Base-by-base conservation (phyloP, 2,329 filamentous ascomycete species). In the Talaromyces rugulosus region DNA sequence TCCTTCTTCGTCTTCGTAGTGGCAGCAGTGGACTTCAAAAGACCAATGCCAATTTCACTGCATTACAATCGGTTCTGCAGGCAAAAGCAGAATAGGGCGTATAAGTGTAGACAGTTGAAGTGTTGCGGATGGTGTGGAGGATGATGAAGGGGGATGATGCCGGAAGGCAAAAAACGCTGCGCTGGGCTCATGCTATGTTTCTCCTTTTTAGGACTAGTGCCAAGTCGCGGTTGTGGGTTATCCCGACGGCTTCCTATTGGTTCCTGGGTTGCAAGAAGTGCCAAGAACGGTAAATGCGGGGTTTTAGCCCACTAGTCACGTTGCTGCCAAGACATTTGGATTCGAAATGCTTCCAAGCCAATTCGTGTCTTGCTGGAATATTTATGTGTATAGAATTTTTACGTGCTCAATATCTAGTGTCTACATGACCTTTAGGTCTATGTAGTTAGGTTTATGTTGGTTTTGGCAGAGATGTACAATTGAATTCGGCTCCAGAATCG, bases 141-240 rank as follows among this genome's bases (percentile, higher is more conserved):
- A n/a, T 18, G 33, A 18, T 28, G 40, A 28, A 50, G 56, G 54
- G 30, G 30, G 54, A 36, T 33, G 56, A 50, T 53, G 57, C 36
- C 23, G 42, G 52, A 57, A 36, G 60, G 60, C 60, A n/a, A 62
- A 62, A 56, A 62, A 53, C 18, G 36, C 42, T 60, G 58, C 12
- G 30, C 30, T 57, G 53, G 44, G 58, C 50, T 62, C 61, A 56
- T 60, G 61, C 56, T 59, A 52, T 47, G 30, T 59, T 60, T 53
- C 53, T 31, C 28, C 14, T 8, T 8, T 56, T 36, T 28, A 4
- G 54, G 54, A n/a, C 11, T 56, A n/a, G 34, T 5, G 18, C 7
- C 18, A 23, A 23, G n/a, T 40, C 33, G 18, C 1, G 2, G 4
- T 2, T 36, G 31, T 56, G 50, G 50, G 50, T n/a, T 12, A 3